Conservation (phyloP, 2,329 filamentous ascomycete species). For the Exophiala bonariae region DNA sequence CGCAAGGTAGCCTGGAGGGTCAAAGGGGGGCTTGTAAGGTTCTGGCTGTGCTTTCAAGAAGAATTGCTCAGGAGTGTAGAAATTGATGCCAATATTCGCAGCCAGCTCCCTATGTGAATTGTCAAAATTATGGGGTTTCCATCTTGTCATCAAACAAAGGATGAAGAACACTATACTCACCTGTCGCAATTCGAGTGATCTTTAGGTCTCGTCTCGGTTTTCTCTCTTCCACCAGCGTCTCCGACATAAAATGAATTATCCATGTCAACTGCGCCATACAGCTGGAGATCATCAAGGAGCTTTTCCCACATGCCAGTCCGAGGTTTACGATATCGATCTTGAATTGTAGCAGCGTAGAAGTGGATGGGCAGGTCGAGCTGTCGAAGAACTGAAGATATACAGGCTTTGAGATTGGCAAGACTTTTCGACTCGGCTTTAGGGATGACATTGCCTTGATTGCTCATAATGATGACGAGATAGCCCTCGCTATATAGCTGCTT, state of each 20-base stretch:
- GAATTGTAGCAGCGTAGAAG: constrained; percentile 82
- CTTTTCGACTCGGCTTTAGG: constrained; percentile 69
- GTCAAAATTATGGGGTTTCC: no score
- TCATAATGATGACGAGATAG: constrained; percentile 76
- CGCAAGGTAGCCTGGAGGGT: constrained; percentile 60
- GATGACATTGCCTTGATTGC: constrained; percentile 85
- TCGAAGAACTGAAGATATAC: constrained; percentile 67
- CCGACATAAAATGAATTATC: constrained; percentile 80
- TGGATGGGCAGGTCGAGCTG: constrained; percentile 73
- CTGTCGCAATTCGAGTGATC: constrained; percentile 64
- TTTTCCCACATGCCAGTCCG: constrained; percentile 84
- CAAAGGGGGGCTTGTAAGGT: constrained; percentile 69
- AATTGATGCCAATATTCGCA: constrained; percentile 76
- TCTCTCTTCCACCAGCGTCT: constrained; percentile 67
- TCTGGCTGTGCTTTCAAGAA: constrained; percentile 70
- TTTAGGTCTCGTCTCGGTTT: constrained; percentile 43
- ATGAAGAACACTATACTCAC: no score
- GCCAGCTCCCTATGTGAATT: constrained; percentile 72
- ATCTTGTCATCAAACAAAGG: no score
- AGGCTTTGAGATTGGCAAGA: constrained; percentile 78
- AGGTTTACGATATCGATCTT: constrained; percentile 84
- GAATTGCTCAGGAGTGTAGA: constrained; percentile 87
- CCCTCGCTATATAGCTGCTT: constrained; percentile 70
- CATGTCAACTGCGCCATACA: constrained; percentile 63
- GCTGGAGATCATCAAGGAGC: constrained; percentile 57